Evolutionary conservation across 2,329 filamentous ascomycete species (phyloP), one percentile per base, ranked within the genome.

Genomic region (Cercospora zeae-maydis): DNA sequence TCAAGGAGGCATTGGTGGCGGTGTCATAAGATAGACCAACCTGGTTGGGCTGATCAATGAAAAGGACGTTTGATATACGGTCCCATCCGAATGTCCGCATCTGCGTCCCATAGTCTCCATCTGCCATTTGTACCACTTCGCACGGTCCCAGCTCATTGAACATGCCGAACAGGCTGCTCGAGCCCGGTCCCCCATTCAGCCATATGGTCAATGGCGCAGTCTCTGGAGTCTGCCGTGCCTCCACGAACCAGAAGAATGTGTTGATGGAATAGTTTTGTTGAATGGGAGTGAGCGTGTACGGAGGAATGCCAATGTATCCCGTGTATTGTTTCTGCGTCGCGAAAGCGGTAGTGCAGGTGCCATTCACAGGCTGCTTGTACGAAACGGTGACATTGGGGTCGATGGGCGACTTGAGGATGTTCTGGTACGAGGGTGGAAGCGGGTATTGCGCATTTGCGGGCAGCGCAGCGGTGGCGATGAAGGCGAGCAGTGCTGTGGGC

Each of bases 1-100:
- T 76, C 21, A 86, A 71, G 6, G 86, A 87, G 14, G 83, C 83
- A 69, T 91, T 87, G 8, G 82, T 85, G 7, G 82, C 78, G 27
- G 80, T 81, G 71, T 92, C 90, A 71, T 85, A 87, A 1, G 87
- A 89, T 67, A 89, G 87, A 27, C 86, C 85, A 54, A 91, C 84
- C 75, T 91, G 87, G 65, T 87, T 87, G 24, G 87, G 87, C 83
- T 92, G 75, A 56, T 82, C 80, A 62, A 87, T 82, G 72, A 83
- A 87, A 53, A 87, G 77, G 71, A 86, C 77, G 68, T 86, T 86
- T 34, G 82, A 83, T 51, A 78, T 80, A 62, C 81, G 79, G 72
- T 90, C 86, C 87, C 86, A 90, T 14, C 86, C 85, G 83, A 85
- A 89, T 71, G 85, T 80, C 57, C 85, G 80, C 9, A 83, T 80